A percentile compares a stretch with the other conserved stretches of the same genome.
phyloP scores from a whole-genome alignment of 176 grass and related monocot genomes.

The Paspalum vaginatum region DNA sequence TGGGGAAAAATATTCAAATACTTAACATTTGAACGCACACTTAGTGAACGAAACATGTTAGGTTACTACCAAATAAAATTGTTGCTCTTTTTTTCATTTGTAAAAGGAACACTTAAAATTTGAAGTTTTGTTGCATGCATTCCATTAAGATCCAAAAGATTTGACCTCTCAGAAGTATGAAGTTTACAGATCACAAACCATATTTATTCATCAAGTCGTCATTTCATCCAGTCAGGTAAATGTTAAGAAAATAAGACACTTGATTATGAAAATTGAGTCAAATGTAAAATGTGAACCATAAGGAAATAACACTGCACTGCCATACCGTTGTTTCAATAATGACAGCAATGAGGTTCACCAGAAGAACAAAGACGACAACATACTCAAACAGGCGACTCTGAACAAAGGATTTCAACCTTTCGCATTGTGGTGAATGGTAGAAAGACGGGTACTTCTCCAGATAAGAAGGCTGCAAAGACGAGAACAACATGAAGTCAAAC shows the following conservation, averaged over 20 bases:
- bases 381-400: slow-evolving; percentile 72
- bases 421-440: slow-evolving; percentile 72
- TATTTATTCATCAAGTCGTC: slow-evolving; percentile 18
- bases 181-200: slow-evolving; percentile 20
- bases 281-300: slow-evolving; percentile 27
- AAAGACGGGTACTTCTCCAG: slow-evolving; percentile 85
- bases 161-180: slow-evolving; percentile 19
- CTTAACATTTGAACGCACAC: not conserved
- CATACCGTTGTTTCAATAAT: slow-evolving; percentile 96
- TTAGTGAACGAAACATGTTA: not conserved
- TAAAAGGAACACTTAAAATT: slow-evolving; percentile 19
- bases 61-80: slow-evolving; percentile 15
- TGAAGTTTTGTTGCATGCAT: not conserved
- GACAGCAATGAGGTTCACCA: slow-evolving; percentile 90
- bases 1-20: not conserved
- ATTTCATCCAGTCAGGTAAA: slow-evolving; percentile 4
- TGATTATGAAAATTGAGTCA: slow-evolving; percentile 26
- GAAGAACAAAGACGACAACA: slow-evolving; percentile 68
- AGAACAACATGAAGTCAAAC: slow-evolving; percentile 49
- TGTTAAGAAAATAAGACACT: slow-evolving; percentile 8
- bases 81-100: not conserved
- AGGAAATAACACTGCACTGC: slow-evolving; percentile 17
- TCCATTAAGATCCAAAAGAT: not conserved
- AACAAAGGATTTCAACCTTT: slow-evolving; percentile 80
- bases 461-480: slow-evolving; percentile 80